Evolutionary conservation across 176 grass and related monocot species (phyloP).

Genomic region (Zoysia japonica): DNA sequence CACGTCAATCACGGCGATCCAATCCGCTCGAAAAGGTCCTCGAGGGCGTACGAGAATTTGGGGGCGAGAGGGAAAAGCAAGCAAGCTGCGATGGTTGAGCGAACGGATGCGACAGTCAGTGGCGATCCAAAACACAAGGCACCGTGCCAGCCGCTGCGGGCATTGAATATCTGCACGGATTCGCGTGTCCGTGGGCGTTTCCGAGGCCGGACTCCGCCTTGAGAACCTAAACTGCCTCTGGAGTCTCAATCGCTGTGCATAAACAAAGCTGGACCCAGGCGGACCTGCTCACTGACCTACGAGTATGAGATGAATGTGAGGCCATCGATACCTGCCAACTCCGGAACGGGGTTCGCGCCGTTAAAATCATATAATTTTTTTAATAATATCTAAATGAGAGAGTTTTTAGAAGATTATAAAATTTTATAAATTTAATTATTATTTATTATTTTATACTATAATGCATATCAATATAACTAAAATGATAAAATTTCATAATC

Average conservation of each 20-base stretch:
- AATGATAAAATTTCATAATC: no score
- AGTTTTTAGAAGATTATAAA: no score
- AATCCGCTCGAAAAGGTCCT: neutral
- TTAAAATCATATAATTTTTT: no score
- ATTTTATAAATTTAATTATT: no score
- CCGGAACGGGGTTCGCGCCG: no score
- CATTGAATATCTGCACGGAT: slow-evolving; percentile 17
- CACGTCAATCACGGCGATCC: neutral
- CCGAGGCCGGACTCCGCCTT: slow-evolving; percentile 38
- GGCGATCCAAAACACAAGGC: slow-evolving; percentile 12
- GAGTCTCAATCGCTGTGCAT: slow-evolving; percentile 33
- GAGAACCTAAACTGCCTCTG: slow-evolving; percentile 32
- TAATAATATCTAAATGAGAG: no score
- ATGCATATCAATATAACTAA: no score
- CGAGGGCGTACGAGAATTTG: slow-evolving; percentile 27
- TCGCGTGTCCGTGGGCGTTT: slow-evolving; percentile 18
- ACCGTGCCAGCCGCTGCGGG: neutral
- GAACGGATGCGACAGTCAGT: no score
- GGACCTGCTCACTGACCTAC: neutral
- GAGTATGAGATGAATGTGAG: slow-evolving; percentile 31
- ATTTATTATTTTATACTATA: no score
- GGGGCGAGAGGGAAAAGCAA: neutral
- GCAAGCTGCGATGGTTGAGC: no score
- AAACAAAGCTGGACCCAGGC: slow-evolving; percentile 19
- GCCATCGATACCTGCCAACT: neutral